Percentiles rank a stretch among this genome's conserved stretches.
Conservation (phyloP, 176 grass and related monocot genomes). For the Oryza australiensis region DNA sequence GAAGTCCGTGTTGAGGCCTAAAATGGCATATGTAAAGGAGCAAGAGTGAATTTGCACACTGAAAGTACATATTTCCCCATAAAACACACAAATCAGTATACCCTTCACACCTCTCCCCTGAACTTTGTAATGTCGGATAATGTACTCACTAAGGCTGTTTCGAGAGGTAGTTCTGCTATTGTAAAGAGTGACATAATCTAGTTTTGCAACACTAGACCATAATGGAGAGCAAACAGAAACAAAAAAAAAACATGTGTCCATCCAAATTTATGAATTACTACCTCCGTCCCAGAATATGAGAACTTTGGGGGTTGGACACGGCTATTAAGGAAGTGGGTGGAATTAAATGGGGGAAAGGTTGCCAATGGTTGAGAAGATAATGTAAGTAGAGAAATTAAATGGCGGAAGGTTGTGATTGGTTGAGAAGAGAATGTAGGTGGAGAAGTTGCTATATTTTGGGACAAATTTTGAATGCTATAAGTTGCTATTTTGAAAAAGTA, state of each 20-base stretch:
- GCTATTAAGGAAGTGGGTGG: too few species aligned
- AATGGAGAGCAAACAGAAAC: neutral
- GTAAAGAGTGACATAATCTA: neutral
- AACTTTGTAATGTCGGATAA: neutral
- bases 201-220: neutral
- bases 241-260: neutral
- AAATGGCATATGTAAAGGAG: neutral
- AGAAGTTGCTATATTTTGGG: too few species aligned
- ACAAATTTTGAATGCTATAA: too few species aligned
- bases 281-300: too few species aligned
- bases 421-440: too few species aligned
- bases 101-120: neutral
- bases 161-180: neutral
- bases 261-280: constrained; percentile 16
- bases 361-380: too few species aligned
- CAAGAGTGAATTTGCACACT: neutral
- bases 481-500: neutral
- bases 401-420: too few species aligned
- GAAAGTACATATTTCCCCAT: neutral
- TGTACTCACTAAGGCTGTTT: neutral
- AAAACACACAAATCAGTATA: neutral
- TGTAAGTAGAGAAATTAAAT: too few species aligned
- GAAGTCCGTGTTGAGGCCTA: neutral
- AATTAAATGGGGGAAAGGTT: too few species aligned
- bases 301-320: too few species aligned